Evolutionary conservation across 345 rosid genomes (phyloP).

Genomic region (Hypericum androsaemum): DNA sequence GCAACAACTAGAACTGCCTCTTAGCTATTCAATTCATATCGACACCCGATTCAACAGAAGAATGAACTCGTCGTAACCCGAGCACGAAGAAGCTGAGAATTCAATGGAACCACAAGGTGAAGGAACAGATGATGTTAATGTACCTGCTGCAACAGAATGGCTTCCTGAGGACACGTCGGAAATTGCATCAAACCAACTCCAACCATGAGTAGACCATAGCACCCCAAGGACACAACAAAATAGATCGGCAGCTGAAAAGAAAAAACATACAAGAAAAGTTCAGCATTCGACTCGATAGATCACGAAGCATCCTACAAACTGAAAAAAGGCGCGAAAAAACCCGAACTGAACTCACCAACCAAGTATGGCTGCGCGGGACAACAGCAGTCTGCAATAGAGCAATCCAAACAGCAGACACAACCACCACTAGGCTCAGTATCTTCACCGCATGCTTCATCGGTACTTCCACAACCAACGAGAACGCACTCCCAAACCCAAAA

Average conservation of each 20-base stretch:
- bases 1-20: too few relatives aligned
- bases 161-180: constrained; percentile 71
- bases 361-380: constrained; percentile 35
- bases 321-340: too few relatives aligned
- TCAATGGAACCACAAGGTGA: not conserved
- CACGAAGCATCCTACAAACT: too few relatives aligned
- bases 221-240: constrained; percentile 56
- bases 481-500: too few relatives aligned
- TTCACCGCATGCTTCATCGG: constrained; percentile 53
- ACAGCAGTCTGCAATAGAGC: constrained; percentile 47
- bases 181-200: constrained; percentile 61
- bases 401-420: constrained; percentile 44
- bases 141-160: constrained; percentile 56
- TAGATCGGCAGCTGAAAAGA: constrained; percentile 49
- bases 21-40: too few relatives aligned
- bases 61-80: too few relatives aligned
- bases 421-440: constrained; percentile 37
- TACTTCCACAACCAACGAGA: too few relatives aligned
- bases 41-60: too few relatives aligned
- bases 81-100: too few relatives aligned
- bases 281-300: not conserved
- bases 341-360: constrained; percentile 19
- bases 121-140: constrained; percentile 3
- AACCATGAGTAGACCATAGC: constrained; percentile 72
- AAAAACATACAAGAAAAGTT: not conserved